Percentiles rank a stretch among this genome's conserved stretches.
Evolutionary conservation across 306 rosid species (phyloP).

Genomic region (Malus asiatica): DNA sequence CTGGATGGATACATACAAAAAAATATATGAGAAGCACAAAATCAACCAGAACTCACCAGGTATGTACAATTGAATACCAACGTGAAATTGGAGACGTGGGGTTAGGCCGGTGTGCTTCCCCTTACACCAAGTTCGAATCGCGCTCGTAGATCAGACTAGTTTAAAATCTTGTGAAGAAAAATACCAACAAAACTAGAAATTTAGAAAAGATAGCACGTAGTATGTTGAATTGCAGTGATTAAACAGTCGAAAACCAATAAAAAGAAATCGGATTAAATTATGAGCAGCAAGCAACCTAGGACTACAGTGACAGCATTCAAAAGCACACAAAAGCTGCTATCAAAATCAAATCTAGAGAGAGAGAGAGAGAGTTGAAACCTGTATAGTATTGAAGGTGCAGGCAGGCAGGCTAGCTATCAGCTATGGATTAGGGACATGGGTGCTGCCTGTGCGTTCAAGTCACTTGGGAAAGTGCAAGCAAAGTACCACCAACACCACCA

Average conservation of each 20-base stretch:
- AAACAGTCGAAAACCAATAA: neutral
- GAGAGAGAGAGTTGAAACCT: slow-evolving; percentile 26
- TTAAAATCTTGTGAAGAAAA: too few relatives aligned
- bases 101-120: neutral
- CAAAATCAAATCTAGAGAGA: slow-evolving; percentile 10
- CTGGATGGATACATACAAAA: neutral
- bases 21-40: neutral
- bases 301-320: neutral
- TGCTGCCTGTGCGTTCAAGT: neutral
- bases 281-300: neutral
- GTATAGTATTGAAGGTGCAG: slow-evolving; percentile 26
- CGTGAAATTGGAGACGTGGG: neutral
- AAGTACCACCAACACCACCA: slow-evolving; percentile 4
- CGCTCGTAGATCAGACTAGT: too few relatives aligned
- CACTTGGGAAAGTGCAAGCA: slow-evolving; percentile 6
- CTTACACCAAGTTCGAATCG: neutral
- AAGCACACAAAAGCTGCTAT: neutral
- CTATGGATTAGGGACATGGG: slow-evolving; percentile 8
- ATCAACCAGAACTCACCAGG: slow-evolving; percentile 6
- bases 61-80: neutral
- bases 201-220: neutral
- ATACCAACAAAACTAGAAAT: neutral
- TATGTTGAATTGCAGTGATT: neutral
- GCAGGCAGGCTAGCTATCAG: neutral
- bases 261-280: neutral